Evolutionary conservation across 257 asterid genomes (phyloP), one percentile per base, ranked within the genome.

Genomic region (Salvia hispanica): DNA sequence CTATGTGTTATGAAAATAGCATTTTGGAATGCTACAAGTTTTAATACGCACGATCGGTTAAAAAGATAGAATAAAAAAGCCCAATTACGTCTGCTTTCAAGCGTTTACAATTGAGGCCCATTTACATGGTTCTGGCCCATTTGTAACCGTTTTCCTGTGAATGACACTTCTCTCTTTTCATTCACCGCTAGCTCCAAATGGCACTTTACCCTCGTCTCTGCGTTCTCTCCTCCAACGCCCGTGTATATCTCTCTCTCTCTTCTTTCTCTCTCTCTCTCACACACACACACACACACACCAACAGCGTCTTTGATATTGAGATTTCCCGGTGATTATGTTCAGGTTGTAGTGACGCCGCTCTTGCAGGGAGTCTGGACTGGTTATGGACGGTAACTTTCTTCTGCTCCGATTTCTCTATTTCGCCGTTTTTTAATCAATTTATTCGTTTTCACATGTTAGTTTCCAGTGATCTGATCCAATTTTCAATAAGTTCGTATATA

Each of bases 321-420:
- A 34, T 31, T 34, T 69, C 46, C 5, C 43, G 54, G 56, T 67
- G 62, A 34, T 67, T 63, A 44, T 47, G 28, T 21, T 60, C 36
- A 79, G 83, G 74, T 69, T 64, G 54, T 48, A 56, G 52, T 65
- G 67, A 51, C 68, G 42, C 72, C 78, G 67, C 67, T 66, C 5
- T 50, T 39, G 39, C 72, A 14, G 45, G 57, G 58, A 63, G 62
- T 62, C 61, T 18, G 63, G 67, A 56, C 71, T 57, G 65, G 14
- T 52, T 50, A 79, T 79, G 83, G 80, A 79, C 71, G 83, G 83
- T 79, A 79, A 15, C 25, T 36, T 62, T 16, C 43, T 44, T 42
- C 25, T 36, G 43, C 31, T 46, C 36, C 42, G 5, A 21, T 61
- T 42, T 45, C 53, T 57, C 33, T 11, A 9, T 3, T 15, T 34